Evolutionary conservation across 345 rosid genomes (phyloP).

Genomic region (Capsella bursapastoris): DNA sequence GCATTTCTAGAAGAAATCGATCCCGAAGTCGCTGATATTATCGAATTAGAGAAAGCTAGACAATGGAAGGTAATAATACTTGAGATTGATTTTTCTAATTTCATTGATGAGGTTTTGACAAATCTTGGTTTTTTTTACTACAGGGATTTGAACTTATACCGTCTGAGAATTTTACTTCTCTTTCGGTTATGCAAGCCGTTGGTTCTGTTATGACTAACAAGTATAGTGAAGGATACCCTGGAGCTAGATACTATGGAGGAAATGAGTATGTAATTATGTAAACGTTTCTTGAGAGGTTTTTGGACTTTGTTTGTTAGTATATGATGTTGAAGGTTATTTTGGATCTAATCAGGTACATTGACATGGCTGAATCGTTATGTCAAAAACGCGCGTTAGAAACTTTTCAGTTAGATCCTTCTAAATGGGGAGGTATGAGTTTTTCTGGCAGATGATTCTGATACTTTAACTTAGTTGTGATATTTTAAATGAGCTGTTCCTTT

Average conservation of each 20-base stretch:
- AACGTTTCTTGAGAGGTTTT: too few relatives aligned
- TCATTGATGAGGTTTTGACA: not conserved
- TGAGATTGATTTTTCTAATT: too few relatives aligned
- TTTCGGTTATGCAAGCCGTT: slow-evolving; percentile 96
- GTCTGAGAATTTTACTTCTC: slow-evolving; percentile 92
- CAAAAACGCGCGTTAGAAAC: slow-evolving; percentile 94
- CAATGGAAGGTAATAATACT: slow-evolving; percentile 81
- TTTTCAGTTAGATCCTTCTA: slow-evolving; percentile 79
- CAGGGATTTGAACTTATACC: slow-evolving; percentile 96
- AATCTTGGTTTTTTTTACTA: not conserved
- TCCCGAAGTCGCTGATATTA: slow-evolving; percentile 88
- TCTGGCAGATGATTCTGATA: too few relatives aligned
- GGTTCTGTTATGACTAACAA: slow-evolving; percentile 98
- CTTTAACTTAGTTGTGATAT: not conserved
- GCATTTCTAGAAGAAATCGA: slow-evolving; percentile 78
- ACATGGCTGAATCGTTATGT: slow-evolving; percentile 90
- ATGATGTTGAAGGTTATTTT: slow-evolving; percentile 26
- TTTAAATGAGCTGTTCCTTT: slow-evolving; percentile 30
- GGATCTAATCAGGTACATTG: slow-evolving; percentile 69
- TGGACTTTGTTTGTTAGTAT: not conserved
- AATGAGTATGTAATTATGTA: too few relatives aligned
- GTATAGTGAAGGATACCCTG: slow-evolving; percentile 97
- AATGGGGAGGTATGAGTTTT: slow-evolving; percentile 74
- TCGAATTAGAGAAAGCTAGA: slow-evolving; percentile 97
- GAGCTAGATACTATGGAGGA: slow-evolving; percentile 96